phyloP scores from a whole-genome alignment of 1,284 basidiomycete species.

The Malassezia psittaci region DNA sequence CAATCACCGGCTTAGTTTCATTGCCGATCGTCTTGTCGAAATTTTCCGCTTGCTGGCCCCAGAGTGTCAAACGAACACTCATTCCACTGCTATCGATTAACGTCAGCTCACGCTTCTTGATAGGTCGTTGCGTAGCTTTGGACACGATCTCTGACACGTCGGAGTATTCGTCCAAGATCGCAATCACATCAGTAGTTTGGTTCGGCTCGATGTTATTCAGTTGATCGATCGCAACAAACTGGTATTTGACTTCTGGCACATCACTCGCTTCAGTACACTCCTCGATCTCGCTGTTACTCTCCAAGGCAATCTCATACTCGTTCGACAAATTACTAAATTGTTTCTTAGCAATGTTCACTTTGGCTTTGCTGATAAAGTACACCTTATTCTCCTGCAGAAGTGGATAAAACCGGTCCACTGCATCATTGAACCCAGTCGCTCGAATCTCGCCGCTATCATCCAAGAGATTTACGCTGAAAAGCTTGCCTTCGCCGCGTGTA shows the following conservation, averaged over 20 bases:
- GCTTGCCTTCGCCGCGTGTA: conserved; percentile 79
- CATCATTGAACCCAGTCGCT: conserved; percentile 75
- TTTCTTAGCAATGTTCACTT: conserved; percentile 91
- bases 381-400: conserved; percentile 83
- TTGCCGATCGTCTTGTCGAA: conserved; percentile 51
- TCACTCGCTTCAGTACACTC: conserved; percentile 41
- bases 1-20: conserved; percentile 50
- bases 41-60: conserved; percentile 88
- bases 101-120: conserved; percentile 50
- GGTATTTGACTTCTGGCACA: conserved; percentile 47
- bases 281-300: conserved; percentile 52
- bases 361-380: conserved; percentile 79
- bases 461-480: conserved; percentile 86
- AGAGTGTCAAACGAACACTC: conserved; percentile 76
- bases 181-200: conserved; percentile 48
- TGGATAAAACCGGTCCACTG: conserved; percentile 72
- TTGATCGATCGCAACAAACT: conserved; percentile 42
- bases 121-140: conserved; percentile 43
- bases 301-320: conserved; percentile 89
- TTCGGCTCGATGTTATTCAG: conserved; percentile 43
- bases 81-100: conserved; percentile 76
- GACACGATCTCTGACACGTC: conserved; percentile 41
- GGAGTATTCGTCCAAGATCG: conserved; percentile 36
- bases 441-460: conserved; percentile 63
- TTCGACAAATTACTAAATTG: conserved; percentile 84